Conservation (phyloP, 768 basidiomycete species). For the Tulasnella sp. region DNA sequence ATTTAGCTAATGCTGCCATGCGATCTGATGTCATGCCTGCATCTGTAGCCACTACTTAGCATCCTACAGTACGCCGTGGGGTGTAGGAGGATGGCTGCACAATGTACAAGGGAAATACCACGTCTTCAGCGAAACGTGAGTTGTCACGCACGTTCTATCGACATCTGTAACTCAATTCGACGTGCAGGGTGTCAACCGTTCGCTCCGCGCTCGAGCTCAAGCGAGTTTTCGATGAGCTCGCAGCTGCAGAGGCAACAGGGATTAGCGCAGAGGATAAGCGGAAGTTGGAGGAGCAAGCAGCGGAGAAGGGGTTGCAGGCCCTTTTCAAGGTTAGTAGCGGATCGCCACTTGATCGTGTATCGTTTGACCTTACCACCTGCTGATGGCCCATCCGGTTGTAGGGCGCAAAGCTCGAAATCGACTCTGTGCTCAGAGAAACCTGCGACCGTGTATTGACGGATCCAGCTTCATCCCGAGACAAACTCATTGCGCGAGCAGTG, state of each 20-base stretch:
- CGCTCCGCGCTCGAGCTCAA: constrained; percentile 84
- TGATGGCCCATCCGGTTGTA: no score
- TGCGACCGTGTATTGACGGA: constrained; percentile 60
- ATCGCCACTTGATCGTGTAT: background rate
- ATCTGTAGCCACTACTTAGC: constrained; percentile 76
- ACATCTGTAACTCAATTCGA: background rate
- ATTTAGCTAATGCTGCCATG: no score
- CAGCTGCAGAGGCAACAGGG: constrained; percentile 79
- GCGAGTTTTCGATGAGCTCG: constrained; percentile 81
- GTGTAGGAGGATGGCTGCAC: constrained; percentile 88
- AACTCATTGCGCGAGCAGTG: constrained; percentile 61
- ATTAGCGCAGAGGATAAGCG: constrained; percentile 68
- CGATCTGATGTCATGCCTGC: background rate
- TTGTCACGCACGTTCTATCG: constrained; percentile 17
- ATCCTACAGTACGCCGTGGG: constrained; percentile 53
- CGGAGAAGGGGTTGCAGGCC: constrained; percentile 83
- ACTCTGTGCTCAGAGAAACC: constrained; percentile 78
- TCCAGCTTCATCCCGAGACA: constrained; percentile 29
- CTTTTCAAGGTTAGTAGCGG: constrained; percentile 59
- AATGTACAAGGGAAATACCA: constrained; percentile 88
- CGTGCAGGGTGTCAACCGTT: constrained; percentile 62
- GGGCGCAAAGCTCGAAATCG: constrained; percentile 87
- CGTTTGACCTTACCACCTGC: no score
- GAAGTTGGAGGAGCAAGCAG: constrained; percentile 80
- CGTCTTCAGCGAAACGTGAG: constrained; percentile 85